Evolutionary conservation across 768 basidiomycete genomes (phyloP), one percentile per base, ranked within the genome.

Genomic region (Pisolithus tinctorius): DNA sequence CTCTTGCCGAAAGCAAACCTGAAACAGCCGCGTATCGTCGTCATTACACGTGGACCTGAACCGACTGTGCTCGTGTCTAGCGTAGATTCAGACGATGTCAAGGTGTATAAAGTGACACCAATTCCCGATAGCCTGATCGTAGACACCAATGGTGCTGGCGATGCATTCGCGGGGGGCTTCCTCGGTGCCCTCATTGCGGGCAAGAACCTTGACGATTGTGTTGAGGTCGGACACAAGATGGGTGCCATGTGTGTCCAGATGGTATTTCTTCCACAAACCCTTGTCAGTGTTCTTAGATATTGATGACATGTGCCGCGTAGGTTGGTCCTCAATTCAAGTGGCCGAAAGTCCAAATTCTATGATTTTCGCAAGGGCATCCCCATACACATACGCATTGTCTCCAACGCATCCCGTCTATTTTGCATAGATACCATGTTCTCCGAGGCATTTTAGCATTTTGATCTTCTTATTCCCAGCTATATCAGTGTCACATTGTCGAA

Each of bases 111-210:
- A 4, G 90, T 95, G 46, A 64, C 72, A 48, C 71, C 76, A 37
- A 71, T 95, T 52, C 59, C 63, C 45, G 75, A 77, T 49, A 76
- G 73, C 38, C 60, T 84, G 67, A 93, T 96, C 58, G 86, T 96
- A 52, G 96, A 99, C 68, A 98, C 96, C 42, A 99, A 99, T 69
- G 96, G 91, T 48, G 96, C 95, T 17, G 96, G 96, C 41, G 95
- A 99, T 67, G 92, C 91, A 39, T 98, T 99, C 61, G 93, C 93
- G 26, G 96, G 95, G 51, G 96, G 90, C 36, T 94, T 98, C 80
- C 70, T 97, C 49, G 96, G 91, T 46, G 94, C 86, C 1, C 75
- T 81, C 50, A 83, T 90, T 47, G 67, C 79, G 34, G 93, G 92
- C 10, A 96, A 91, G 77, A 70, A 63, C 27, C 62, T 91, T 25